Evolutionary conservation across 2,329 filamentous ascomycete genomes (phyloP).

Genomic region (Aschersonia sp.): DNA sequence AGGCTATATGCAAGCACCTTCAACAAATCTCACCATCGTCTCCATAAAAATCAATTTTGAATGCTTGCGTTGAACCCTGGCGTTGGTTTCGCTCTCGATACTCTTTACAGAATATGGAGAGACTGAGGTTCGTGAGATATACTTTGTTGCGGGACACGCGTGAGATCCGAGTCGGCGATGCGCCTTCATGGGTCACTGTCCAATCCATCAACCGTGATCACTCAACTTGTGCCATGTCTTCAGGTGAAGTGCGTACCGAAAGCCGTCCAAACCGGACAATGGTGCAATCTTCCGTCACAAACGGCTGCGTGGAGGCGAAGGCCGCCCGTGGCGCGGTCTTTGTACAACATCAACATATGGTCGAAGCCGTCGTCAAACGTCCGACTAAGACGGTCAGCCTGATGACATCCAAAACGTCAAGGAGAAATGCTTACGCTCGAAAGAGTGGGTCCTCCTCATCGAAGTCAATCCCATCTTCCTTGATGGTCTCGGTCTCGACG

Average conservation of each 20-base stretch:
- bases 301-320: slow-evolving; percentile 41
- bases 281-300: slow-evolving; percentile 36
- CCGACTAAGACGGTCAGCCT: slow-evolving; percentile 20
- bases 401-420: not conserved
- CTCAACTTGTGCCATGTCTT: not conserved
- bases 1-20: not conserved
- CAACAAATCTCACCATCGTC: slow-evolving; percentile 18
- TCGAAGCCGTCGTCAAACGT: slow-evolving; percentile 41
- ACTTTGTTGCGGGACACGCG: slow-evolving; percentile 28
- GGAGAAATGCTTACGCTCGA: slow-evolving; percentile 31
- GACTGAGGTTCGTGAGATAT: slow-evolving; percentile 37
- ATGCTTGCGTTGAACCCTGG: slow-evolving; percentile 29
- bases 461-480: slow-evolving; percentile 31
- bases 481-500: slow-evolving; percentile 25
- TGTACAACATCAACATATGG: slow-evolving; percentile 38
- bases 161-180: slow-evolving; percentile 34
- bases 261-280: slow-evolving; percentile 49
- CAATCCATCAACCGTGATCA: not conserved
- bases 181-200: slow-evolving; percentile 37
- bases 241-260: slow-evolving; percentile 30
- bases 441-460: slow-evolving; percentile 36
- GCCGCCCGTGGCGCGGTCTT: slow-evolving; percentile 31
- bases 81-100: slow-evolving; percentile 40
- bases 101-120: slow-evolving; percentile 43
- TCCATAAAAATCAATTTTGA: slow-evolving; percentile 34